Percentiles rank a stretch among this genome's conserved stretches.
Evolutionary conservation across 2,329 filamentous ascomycete genomes (phyloP).

Genomic region (Ascochyta pisi): DNA sequence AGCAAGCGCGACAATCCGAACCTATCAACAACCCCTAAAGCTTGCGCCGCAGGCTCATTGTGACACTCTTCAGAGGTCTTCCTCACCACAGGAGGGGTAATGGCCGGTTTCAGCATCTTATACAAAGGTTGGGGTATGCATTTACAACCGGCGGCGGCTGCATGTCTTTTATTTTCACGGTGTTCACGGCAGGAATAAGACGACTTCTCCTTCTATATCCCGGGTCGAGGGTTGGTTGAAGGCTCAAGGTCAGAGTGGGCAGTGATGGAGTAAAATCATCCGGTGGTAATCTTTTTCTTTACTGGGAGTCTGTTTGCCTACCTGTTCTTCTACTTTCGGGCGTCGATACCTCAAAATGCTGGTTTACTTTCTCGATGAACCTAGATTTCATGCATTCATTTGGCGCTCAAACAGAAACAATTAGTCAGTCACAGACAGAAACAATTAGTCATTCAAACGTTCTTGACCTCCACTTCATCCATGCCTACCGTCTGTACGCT

Average conservation of each 20-base stretch:
- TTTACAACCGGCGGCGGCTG: conserved; percentile 50
- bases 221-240: conserved; percentile 5
- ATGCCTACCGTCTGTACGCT: background rate
- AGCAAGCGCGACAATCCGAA: background rate
- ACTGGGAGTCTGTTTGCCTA: conserved; percentile 11
- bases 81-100: conserved; percentile 1
- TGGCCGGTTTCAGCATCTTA: conserved; percentile 37
- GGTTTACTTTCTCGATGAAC: conserved; percentile 7
- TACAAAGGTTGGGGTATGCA: conserved; percentile 42
- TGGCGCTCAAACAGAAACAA: conserved; percentile 22
- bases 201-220: conserved; percentile 21
- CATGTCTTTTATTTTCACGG: conserved; percentile 44
- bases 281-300: conserved; percentile 6
- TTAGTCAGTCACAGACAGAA: conserved; percentile 16
- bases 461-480: background rate
- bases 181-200: conserved; percentile 37
- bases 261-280: conserved; percentile 9
- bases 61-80: background rate
- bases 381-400: conserved; percentile 16
- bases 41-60: background rate
- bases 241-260: background rate
- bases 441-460: conserved; percentile 14
- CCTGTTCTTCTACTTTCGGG: conserved; percentile 10
- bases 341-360: conserved; percentile 11
- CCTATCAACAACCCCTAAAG: background rate